Evolutionary conservation across 495 filamentous ascomycete genomes (phyloP).

Genomic region (Trichodelitschia bisporula): DNA sequence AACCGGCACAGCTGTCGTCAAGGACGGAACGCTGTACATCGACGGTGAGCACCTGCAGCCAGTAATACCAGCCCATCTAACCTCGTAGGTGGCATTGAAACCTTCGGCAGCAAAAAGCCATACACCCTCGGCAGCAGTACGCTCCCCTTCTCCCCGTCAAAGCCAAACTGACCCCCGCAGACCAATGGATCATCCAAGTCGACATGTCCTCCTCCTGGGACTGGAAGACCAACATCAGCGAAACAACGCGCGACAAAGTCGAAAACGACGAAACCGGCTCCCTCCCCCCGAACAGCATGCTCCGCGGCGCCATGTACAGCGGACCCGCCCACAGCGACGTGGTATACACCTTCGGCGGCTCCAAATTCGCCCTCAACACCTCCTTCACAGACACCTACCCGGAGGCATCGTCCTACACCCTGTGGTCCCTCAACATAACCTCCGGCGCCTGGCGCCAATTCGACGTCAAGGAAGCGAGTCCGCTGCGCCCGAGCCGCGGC

Average conservation of each 20-base stretch:
- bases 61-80: too few relatives aligned
- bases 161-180: slow-evolving; percentile 6
- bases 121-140: slow-evolving; percentile 4
- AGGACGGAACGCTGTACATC: slow-evolving; percentile 18
- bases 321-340: slow-evolving; percentile 6
- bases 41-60: too few relatives aligned
- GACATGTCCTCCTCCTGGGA: slow-evolving; percentile 19
- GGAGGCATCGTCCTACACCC: slow-evolving; percentile 2
- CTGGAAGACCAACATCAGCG: slow-evolving; percentile 20
- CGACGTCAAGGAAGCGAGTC: slow-evolving; percentile 10
- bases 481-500: slow-evolving; percentile 16
- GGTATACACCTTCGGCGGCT: slow-evolving; percentile 6
- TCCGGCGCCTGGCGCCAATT: slow-evolving; percentile 19
- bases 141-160: neutral
- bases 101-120: slow-evolving; percentile 5
- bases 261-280: too few relatives aligned
- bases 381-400: slow-evolving; percentile 1
- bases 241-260: slow-evolving; percentile 12
- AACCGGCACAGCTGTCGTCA: slow-evolving; percentile 13
- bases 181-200: slow-evolving; percentile 16
- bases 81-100: slow-evolving; percentile 17
- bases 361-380: slow-evolving; percentile 3
- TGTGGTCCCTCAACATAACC: slow-evolving; percentile 11
- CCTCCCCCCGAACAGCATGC: slow-evolving; percentile 12
- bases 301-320: slow-evolving; percentile 15